Conservation (phyloP, 2,329 filamentous ascomycete genomes). For the Aspergillus sp. region DNA sequence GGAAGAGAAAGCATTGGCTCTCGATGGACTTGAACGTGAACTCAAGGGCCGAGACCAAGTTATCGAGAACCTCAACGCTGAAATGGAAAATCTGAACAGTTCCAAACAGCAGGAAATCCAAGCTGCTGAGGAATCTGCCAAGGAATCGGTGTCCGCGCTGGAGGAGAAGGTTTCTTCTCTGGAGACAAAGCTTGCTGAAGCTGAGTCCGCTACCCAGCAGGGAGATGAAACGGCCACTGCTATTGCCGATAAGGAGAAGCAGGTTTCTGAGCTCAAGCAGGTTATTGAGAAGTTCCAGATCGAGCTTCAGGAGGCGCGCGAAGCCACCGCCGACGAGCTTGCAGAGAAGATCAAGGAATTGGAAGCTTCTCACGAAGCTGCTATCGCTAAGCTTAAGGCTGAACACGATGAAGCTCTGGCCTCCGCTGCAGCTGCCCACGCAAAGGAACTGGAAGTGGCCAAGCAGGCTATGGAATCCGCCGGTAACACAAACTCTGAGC, state of each 20-base stretch:
- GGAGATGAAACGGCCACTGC: constrained; percentile 18
- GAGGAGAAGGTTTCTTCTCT: constrained; percentile 32
- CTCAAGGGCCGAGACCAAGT: constrained; percentile 32
- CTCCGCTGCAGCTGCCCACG: constrained; percentile 23
- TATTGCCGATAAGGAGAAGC: constrained; percentile 32
- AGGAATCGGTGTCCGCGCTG: constrained; percentile 22
- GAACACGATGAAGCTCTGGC: constrained; percentile 9
- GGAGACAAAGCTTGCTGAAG: constrained; percentile 28
- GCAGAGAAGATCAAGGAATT: constrained; percentile 23
- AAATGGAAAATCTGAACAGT: constrained; percentile 29
- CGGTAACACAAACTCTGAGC: constrained; percentile 22
- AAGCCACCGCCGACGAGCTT: constrained; percentile 15
- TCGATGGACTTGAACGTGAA: constrained; percentile 28
- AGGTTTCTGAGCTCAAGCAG: constrained; percentile 29
- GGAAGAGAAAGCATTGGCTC: constrained; percentile 26
- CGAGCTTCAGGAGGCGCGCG: constrained; percentile 26
- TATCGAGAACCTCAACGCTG: constrained; percentile 34
- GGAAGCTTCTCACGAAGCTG: constrained; percentile 21
- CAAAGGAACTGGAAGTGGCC: constrained; percentile 28
- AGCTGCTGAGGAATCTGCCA: constrained; percentile 28
- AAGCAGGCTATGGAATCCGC: constrained; percentile 27
- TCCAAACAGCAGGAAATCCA: constrained; percentile 32
- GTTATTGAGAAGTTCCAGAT: constrained; percentile 26
- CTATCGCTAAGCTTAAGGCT: constrained; percentile 16
- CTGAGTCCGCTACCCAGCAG: constrained; percentile 22